Percentiles rank a stretch among this genome's conserved stretches.
Evolutionary conservation across 2,329 filamentous ascomycete genomes (phyloP).

Genomic region (Leptodontidium sp.): DNA sequence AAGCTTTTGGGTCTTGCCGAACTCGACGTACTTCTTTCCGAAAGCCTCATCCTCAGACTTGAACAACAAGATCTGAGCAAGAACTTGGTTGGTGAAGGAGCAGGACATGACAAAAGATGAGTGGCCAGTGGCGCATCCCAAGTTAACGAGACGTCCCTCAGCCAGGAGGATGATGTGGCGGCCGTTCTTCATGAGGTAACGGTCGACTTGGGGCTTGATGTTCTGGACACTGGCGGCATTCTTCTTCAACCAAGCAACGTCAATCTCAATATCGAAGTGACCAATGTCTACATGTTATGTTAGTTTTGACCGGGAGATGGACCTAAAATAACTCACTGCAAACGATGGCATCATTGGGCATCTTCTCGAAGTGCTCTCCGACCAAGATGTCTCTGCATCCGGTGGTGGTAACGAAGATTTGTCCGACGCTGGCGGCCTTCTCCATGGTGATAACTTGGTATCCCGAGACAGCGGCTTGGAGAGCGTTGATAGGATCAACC

Average conservation of each 20-base stretch:
- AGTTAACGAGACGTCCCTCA: conserved; percentile 98
- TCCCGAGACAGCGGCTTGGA: conserved; percentile 96
- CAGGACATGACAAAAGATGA: conserved; percentile 99
- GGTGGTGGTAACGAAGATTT: conserved; percentile 99
- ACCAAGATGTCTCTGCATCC: conserved; percentile 98
- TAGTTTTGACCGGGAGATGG: conserved; percentile 25
- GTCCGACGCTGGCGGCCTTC: conserved; percentile 85
- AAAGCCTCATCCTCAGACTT: conserved; percentile 90
- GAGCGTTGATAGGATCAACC: conserved; percentile 99
- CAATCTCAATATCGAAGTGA: conserved; percentile 99
- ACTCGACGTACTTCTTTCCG: conserved; percentile 94
- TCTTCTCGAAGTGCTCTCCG: conserved; percentile 90
- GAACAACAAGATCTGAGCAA: conserved; percentile 98
- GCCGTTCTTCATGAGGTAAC: conserved; percentile 92
- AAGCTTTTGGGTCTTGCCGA: conserved; percentile 91
- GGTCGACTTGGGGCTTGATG: conserved; percentile 99
- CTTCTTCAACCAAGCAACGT: conserved; percentile 99
- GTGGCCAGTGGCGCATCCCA: conserved; percentile 98
- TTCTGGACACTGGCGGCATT: conserved; percentile 93
- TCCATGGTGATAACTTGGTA: conserved; percentile 99
- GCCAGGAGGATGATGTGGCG: conserved; percentile 98
- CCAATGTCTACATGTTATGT: conserved; percentile 75
- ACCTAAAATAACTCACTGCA: conserved; percentile 73
- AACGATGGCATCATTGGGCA: conserved; percentile 98
- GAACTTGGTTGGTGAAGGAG: conserved; percentile 99